Evolutionary conservation across 2,329 filamentous ascomycete genomes (phyloP), one percentile per base, ranked within the genome.

Genomic region (Aspergillus oerlinghausenensis): DNA sequence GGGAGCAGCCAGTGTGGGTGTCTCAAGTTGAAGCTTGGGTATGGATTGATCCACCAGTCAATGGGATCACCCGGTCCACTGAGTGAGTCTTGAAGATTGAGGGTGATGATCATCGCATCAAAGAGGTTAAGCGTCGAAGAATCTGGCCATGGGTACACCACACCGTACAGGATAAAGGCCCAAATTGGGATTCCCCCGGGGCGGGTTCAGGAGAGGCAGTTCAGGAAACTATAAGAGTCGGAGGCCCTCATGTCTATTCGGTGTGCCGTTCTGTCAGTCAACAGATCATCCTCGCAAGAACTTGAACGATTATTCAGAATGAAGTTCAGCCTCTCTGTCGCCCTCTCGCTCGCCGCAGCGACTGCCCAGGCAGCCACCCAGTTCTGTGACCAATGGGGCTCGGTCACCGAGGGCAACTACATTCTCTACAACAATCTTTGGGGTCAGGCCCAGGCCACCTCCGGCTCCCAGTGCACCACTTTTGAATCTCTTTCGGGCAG

Each of bases 371-470:
- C 48, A 66, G 68, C 38, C 65, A 57, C 64, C n/a, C 64, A 71
- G 52, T 67, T 67, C 63, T 80, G 78, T 56, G 77, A 70, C 17
- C 68, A 75, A 58, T 80, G 67, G 59, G 77, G 66, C 42, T 70
- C 72, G 4, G 55, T 69, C 14, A 62, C 66, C 1, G 73, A 71
- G 0, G 75, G 74, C 35, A 70, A 68, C 43, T 82, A 78, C 67
- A 81, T 73, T 49, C 63, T 83, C 54, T 82, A 81, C 70, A 80
- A 82, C 65, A 77, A 82, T 69, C 78, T 81, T 61, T 83, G 80
- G 80, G 79, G 79, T 26, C 52, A 71, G 48, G 64, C 58, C 14
- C 56, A 72, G 25, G 75, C 73, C 19, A 58, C 63, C 26, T 63
- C 59, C 47, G 77, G 77, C 55, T 69, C 60, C 42, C 78, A 80